A percentile compares a stretch with the other conserved stretches of the same genome.
These are phyloP conservation scores for Tuber aestivum DNA, from an alignment of 495 filamentous ascomycete genomes.

Conservation along the genomic window DNA sequence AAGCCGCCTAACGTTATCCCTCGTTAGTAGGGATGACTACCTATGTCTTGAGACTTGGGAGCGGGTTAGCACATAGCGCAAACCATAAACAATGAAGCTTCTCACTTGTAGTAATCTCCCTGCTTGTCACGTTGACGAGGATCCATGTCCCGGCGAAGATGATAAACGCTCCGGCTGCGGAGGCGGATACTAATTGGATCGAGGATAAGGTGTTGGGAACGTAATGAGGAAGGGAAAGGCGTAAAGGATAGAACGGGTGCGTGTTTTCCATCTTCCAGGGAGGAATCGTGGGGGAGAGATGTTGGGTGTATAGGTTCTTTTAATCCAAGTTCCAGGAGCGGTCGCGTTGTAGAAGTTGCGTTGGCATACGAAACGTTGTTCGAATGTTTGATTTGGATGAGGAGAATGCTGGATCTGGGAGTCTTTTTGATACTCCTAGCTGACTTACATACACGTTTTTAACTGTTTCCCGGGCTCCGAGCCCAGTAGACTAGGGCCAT, in stretches of 20 bases:
- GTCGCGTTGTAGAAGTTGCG: neutral
- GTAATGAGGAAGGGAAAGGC: slow-evolving; percentile 47
- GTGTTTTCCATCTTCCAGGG: neutral
- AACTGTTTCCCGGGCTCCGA: neutral
- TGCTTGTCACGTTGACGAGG: slow-evolving; percentile 46
- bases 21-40: neutral
- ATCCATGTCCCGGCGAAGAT: slow-evolving; percentile 48
- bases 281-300: neutral
- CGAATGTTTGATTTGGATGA: neutral
- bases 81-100: slow-evolving; percentile 56
- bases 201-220: slow-evolving; percentile 50
- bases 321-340: neutral
- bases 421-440: neutral
- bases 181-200: slow-evolving; percentile 48
- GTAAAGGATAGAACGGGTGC: slow-evolving; percentile 52
- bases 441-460: neutral
- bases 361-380: neutral
- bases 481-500: neutral
- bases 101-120: slow-evolving; percentile 45
- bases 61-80: slow-evolving; percentile 46
- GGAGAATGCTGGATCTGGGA: neutral
- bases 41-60: neutral
- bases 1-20: slow-evolving; percentile 44
- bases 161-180: slow-evolving; percentile 47
- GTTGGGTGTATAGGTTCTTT: neutral